Evolutionary conservation across 257 asterid genomes (phyloP).

Genomic region (Scutellaria galericulata): DNA sequence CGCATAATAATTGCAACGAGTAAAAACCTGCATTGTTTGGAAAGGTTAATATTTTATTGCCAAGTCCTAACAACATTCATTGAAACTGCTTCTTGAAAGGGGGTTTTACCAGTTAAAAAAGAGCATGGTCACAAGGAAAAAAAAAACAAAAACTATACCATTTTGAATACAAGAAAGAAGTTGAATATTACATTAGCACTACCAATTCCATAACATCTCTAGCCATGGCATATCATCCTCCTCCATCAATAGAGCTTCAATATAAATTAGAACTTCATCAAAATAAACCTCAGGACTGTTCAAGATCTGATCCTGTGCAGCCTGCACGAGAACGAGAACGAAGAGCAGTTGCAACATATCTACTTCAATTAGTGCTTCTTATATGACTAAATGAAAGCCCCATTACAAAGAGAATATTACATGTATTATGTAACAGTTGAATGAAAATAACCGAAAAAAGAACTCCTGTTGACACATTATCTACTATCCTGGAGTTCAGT

Average conservation of each 20-base stretch:
- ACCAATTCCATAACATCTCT: slow-evolving; percentile 34
- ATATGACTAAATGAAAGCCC: not conserved
- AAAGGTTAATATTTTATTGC: too few species aligned
- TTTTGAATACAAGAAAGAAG: not conserved
- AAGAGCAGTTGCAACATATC: slow-evolving; percentile 12
- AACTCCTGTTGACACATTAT: not conserved
- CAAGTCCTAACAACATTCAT: too few species aligned
- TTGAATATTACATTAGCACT: slow-evolving; percentile 37
- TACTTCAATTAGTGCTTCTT: slow-evolving; percentile 3
- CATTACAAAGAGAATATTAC: not conserved
- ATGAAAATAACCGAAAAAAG: not conserved
- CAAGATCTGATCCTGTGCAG: slow-evolving; percentile 50
- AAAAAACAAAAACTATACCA: too few species aligned
- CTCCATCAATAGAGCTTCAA: slow-evolving; percentile 73
- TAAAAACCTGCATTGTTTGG: too few species aligned
- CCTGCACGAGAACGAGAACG: slow-evolving; percentile 53
- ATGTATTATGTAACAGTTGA: not conserved
- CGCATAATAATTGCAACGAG: too few species aligned
- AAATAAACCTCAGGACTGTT: slow-evolving; percentile 56
- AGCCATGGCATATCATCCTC: slow-evolving; percentile 60
- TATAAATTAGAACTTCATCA: slow-evolving; percentile 68
- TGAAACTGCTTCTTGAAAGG: too few species aligned
- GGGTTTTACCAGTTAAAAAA: too few species aligned
- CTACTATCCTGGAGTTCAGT: not conserved
- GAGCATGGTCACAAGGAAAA: too few species aligned